Evolutionary conservation across 345 rosid genomes (phyloP), one percentile per base, ranked within the genome.

Genomic region (Moringa oleifera): DNA sequence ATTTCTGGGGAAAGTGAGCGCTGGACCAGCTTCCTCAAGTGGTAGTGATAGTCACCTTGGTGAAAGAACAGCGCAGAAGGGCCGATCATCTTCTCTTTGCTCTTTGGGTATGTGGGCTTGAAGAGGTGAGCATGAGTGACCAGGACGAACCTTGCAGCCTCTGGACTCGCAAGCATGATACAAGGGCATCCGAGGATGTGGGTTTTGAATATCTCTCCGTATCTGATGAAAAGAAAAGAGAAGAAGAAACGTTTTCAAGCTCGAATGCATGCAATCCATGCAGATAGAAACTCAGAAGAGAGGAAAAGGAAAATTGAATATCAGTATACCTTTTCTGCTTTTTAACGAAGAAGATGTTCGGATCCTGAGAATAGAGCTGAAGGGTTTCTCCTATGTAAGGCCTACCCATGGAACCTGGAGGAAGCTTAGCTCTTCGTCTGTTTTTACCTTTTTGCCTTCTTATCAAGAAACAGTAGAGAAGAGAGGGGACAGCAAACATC

Each of bases 331-430:
- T 83, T 68, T 77, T 75, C 61, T 85, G 83, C 67, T 71, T 91
- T 49, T 71, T 55, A 18, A 76, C 69, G 62, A 86, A 91, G 85
- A 91, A 91, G 68, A 77, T 23, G 62, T 80, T 83, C 0, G 98
- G 98, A 69, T 91, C 75, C 59, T 85, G 83, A 63, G 98, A 83
- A 69, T 86, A 91, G 51, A 91, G 87, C 66, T 81, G 91, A 56
- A 80, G 79, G 54, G 98, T 91, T 63, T 91, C 90, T 25, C 96
- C 96, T 18, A 91, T 53, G 71, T 70, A 85, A 47, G 98, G 98
- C 90, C 82, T 87, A 17, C 96, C 96, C 89, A 85, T 75, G 57
- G 96, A 85, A 58, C 98, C 98, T 4, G 98, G 95, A 52, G 98
- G 95, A 56, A 89, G 91, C 69, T 80, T 80, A 53, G 66, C n/a